Conservation (phyloP, 768 basidiomycete species). For the Lepiota brunneoincarnata region DNA sequence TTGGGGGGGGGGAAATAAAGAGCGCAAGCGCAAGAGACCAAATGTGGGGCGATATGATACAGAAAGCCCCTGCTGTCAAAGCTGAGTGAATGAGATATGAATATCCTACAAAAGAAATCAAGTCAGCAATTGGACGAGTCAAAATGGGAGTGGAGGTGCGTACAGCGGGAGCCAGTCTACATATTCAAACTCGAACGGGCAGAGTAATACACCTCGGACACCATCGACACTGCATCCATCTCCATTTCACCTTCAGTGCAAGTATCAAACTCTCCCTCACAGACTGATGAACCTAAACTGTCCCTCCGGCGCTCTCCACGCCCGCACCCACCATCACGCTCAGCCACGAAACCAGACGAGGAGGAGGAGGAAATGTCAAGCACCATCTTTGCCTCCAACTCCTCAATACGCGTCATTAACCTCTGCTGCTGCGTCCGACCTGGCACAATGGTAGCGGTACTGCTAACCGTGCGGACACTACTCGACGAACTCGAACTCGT, state of each 20-base stretch:
- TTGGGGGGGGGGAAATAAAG: no score
- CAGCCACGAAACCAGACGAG: not conserved
- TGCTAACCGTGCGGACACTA: not conserved
- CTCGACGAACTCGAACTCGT: not conserved
- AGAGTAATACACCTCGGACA: slow-evolving; percentile 2
- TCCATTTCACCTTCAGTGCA: slow-evolving; percentile 1
- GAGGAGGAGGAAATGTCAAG: no score
- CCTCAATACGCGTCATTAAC: not conserved
- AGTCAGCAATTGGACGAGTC: not conserved
- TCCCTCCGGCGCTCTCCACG: not conserved
- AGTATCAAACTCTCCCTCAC: slow-evolving; percentile 5
- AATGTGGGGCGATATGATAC: not conserved
- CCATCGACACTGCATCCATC: not conserved
- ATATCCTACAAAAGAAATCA: not conserved
- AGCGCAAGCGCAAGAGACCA: not conserved
- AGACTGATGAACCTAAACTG: slow-evolving; percentile 1
- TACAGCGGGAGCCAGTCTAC: not conserved
- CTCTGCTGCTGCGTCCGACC: no score
- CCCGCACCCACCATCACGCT: not conserved
- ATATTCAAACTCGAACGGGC: slow-evolving; percentile 7
- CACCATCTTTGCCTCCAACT: not conserved
- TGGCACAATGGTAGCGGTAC: slow-evolving; percentile 2
- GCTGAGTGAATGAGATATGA: not conserved
- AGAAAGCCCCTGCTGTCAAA: no score
- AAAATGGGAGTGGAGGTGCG: not conserved